Evolutionary conservation across 345 rosid genomes (phyloP).

Genomic region (Hibiscus syriacus): DNA sequence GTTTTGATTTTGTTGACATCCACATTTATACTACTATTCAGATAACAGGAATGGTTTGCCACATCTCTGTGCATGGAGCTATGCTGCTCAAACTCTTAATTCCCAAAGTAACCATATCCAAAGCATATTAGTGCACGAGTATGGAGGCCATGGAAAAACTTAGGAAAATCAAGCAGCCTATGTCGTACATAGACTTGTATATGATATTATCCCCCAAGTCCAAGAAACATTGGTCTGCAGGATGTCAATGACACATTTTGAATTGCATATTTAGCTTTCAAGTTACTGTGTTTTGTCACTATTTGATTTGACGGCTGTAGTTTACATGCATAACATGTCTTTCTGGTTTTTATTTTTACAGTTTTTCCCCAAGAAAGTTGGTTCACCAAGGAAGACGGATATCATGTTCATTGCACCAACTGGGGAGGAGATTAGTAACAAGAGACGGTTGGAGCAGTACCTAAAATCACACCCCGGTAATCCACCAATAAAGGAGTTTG

Average conservation of each 20-base stretch:
- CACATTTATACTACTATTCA: too few species aligned
- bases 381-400: background rate
- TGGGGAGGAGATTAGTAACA: background rate
- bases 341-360: conserved; percentile 18
- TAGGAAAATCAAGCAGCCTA: too few species aligned
- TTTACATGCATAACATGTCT: background rate
- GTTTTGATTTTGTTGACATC: too few species aligned
- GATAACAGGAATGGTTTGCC: too few species aligned
- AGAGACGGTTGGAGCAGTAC: background rate
- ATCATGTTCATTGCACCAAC: background rate
- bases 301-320: background rate
- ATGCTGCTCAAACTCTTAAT: too few species aligned
- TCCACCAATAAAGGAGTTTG: background rate
- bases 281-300: background rate
- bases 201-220: too few species aligned
- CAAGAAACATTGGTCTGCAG: background rate
- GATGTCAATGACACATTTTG: background rate
- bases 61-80: too few species aligned
- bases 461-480: background rate
- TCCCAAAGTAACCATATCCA: too few species aligned
- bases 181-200: too few species aligned
- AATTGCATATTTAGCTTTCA: background rate
- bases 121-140: too few species aligned
- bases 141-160: too few species aligned
- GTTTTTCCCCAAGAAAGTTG: conserved; percentile 39